A percentile compares a stretch with the other conserved stretches of the same genome.
These are phyloP conservation scores for Quillaja saponaria DNA, from an alignment of 306 rosid species.

Conservation along the genomic window DNA sequence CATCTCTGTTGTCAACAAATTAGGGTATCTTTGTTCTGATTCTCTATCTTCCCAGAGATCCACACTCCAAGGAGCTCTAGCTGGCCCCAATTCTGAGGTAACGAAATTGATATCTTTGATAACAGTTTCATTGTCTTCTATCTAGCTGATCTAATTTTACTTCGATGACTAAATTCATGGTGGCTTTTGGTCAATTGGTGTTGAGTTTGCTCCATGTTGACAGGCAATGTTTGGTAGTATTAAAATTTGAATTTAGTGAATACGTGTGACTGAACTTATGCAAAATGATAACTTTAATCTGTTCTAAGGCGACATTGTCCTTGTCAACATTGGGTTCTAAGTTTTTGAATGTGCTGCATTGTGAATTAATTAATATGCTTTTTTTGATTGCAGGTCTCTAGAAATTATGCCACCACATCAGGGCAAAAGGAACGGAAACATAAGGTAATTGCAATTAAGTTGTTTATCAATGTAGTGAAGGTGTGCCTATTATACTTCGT, in stretches of 20 bases:
- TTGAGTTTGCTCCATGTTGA: background rate
- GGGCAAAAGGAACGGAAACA: conserved; percentile 54
- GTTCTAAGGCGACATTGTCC: too few relatives aligned
- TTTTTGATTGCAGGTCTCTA: conserved; percentile 58
- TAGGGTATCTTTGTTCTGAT: conserved; percentile 35
- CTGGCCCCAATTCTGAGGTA: conserved; percentile 52
- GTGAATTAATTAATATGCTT: too few relatives aligned
- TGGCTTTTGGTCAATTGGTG: background rate
- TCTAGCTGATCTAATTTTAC: background rate
- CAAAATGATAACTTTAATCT: too few relatives aligned
- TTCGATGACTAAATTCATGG: background rate
- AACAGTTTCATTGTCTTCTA: background rate
- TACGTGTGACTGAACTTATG: too few relatives aligned
- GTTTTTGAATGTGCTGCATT: too few relatives aligned
- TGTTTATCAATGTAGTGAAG: background rate
- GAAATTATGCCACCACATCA: conserved; percentile 55
- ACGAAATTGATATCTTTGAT: background rate
- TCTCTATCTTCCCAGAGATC: conserved; percentile 42
- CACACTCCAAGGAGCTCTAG: conserved; percentile 41
- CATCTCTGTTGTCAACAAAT: conserved; percentile 48
- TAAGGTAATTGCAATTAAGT: conserved; percentile 51
- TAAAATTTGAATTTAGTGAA: too few relatives aligned
- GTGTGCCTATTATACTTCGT: background rate
- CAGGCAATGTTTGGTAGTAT: background rate
- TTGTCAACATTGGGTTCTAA: too few relatives aligned